phyloP scores from a whole-genome alignment of 345 rosid genomes.

The Dipteronia sinensis region DNA sequence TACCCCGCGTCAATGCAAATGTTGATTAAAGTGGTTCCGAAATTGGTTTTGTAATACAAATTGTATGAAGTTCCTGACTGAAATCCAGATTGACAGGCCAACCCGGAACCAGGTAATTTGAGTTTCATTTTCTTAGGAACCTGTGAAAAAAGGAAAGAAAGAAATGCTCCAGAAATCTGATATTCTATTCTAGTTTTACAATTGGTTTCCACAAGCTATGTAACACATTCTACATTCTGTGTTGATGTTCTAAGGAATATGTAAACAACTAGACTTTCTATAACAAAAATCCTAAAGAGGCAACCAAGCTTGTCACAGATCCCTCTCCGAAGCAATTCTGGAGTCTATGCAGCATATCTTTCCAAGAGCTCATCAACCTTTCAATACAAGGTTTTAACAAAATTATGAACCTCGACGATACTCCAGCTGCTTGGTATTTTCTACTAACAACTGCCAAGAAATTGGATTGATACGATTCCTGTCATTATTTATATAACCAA shows the following conservation, averaged over 20 bases:
- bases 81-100: not conserved
- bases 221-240: too few relatives aligned
- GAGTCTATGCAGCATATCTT: not conserved
- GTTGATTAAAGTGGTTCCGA: too few relatives aligned
- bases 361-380: not conserved
- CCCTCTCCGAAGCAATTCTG: not conserved
- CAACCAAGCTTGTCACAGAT: not conserved
- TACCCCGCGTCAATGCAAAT: too few relatives aligned
- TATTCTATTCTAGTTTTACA: not conserved
- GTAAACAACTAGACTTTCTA: not conserved
- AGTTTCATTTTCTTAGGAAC: too few relatives aligned
- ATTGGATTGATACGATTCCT: not conserved
- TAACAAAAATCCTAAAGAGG: not conserved
- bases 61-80: too few relatives aligned
- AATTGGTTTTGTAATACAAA: too few relatives aligned
- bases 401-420: constrained; percentile 57
- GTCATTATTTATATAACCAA: not conserved
- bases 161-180: not conserved
- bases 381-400: not conserved
- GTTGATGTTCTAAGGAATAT: not conserved
- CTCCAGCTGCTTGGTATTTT: constrained; percentile 84
- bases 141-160: not conserved
- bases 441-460: constrained; percentile 57
- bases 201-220: not conserved
- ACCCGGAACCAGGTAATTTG: not conserved